Evolutionary conservation across 1,284 basidiomycete species (phyloP).

Genomic region (Malassezia pachydermatis): DNA sequence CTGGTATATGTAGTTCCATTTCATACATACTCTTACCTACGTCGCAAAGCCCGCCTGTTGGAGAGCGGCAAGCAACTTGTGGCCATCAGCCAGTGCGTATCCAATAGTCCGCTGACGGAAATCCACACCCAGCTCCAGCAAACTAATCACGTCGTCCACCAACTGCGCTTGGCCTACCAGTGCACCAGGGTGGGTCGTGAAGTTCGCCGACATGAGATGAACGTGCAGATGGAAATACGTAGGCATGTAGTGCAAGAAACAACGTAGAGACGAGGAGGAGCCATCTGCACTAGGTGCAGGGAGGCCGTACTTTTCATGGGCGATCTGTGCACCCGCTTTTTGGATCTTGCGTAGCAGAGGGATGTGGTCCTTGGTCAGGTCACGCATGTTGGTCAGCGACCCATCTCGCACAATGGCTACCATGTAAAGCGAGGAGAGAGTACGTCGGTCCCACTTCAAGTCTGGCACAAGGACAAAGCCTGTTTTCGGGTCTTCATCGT

Average conservation of each 20-base stretch:
- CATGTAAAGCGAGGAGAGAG: constrained; percentile 52
- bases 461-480: constrained; percentile 58
- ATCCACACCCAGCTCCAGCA: constrained; percentile 56
- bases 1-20: neutral
- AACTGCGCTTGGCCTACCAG: constrained; percentile 82
- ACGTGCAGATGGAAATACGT: constrained; percentile 90
- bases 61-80: constrained; percentile 58
- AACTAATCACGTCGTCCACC: constrained; percentile 72
- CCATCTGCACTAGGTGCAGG: constrained; percentile 50
- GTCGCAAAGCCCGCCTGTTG: neutral
- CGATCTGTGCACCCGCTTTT: constrained; percentile 54
- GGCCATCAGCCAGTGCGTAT: constrained; percentile 70
- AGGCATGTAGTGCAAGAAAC: constrained; percentile 91
- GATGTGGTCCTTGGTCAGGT: constrained; percentile 58
- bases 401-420: constrained; percentile 46
- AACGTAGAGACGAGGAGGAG: constrained; percentile 53
- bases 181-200: constrained; percentile 33
- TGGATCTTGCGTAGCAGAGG: constrained; percentile 62
- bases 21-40: neutral
- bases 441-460: constrained; percentile 62
- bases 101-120: constrained; percentile 66
- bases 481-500: constrained; percentile 53
- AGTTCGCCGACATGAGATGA: constrained; percentile 63
- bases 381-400: constrained; percentile 45
- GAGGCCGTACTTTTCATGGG: constrained; percentile 59